These are phyloP conservation scores for Amylostereum areolatum DNA, from an alignment of 1,284 basidiomycete genomes.

Conservation along the genomic window DNA sequence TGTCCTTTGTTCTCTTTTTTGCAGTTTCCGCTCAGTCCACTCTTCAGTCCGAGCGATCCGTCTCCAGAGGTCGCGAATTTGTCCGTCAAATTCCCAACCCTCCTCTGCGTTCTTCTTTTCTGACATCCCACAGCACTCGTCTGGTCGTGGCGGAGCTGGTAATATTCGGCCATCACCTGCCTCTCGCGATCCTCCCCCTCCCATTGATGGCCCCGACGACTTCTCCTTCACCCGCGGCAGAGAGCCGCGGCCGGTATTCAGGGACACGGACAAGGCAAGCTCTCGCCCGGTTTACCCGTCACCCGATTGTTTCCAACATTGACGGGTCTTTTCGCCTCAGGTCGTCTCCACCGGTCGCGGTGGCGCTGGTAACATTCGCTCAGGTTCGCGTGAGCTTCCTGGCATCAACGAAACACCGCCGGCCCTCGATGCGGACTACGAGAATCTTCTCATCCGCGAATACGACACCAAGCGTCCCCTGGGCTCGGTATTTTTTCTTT, in stretches of 20 bases:
- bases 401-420: not conserved
- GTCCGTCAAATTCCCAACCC: not conserved
- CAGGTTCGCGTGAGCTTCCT: not conserved
- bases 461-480: not conserved
- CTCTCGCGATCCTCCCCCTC: not conserved
- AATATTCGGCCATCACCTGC: conserved; percentile 1
- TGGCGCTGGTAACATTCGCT: conserved; percentile 6
- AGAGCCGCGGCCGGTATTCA: not conserved
- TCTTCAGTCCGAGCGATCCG: not conserved
- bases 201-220: not conserved
- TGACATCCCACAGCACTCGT: not conserved
- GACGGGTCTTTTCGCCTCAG: not conserved
- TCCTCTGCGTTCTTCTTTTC: too few species aligned
- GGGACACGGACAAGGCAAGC: not conserved
- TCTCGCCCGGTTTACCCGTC: not conserved
- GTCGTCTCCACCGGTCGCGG: conserved; percentile 7
- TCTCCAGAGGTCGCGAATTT: not conserved
- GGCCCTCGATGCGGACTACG: not conserved
- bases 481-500: too few species aligned
- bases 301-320: not conserved
- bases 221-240: not conserved
- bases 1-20: not conserved
- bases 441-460: not conserved
- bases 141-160: conserved; percentile 8
- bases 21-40: not conserved